Evolutionary conservation across 106 monocot species (phyloP).

Genomic region (Dioscorea dumetorum): DNA sequence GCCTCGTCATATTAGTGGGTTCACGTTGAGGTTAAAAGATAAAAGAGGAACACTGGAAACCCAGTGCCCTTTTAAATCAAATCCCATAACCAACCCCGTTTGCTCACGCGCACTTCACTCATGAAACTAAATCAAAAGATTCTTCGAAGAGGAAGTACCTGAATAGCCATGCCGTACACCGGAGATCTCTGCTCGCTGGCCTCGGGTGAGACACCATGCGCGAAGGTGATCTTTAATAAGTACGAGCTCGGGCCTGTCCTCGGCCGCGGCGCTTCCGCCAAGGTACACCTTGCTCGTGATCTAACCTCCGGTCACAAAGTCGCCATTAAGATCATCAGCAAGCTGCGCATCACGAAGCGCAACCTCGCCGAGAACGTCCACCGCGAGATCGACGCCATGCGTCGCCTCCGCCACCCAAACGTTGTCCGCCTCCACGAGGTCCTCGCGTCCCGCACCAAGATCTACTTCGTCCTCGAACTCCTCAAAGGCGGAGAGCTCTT

Average conservation of each 20-base stretch:
- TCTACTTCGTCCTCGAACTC: slow-evolving; percentile 33
- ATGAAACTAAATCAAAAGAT: not conserved
- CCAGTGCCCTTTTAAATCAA: no score
- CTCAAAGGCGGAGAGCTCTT: slow-evolving; percentile 26
- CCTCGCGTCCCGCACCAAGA: slow-evolving; percentile 24
- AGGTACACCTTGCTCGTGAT: slow-evolving; percentile 34
- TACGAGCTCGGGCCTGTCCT: slow-evolving; percentile 36
- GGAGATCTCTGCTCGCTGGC: not conserved
- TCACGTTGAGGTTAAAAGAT: no score
- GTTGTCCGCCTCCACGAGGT: slow-evolving; percentile 28
- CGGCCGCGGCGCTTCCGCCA: slow-evolving; percentile 34
- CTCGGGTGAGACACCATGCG: not conserved
- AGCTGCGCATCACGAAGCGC: not conserved
- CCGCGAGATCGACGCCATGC: slow-evolving; percentile 27
- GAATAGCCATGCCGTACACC: slow-evolving; percentile 1
- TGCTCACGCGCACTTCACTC: no score
- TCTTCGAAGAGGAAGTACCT: not conserved
- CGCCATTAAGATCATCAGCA: slow-evolving; percentile 25
- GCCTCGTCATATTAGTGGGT: no score
- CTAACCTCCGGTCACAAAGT: slow-evolving; percentile 24
- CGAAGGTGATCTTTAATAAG: slow-evolving; percentile 21
- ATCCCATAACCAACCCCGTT: no score
- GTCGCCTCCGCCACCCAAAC: slow-evolving; percentile 34
- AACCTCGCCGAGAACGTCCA: not conserved
- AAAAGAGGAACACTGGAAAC: no score